Conservation (phyloP, 2,329 filamentous ascomycete species). For the Cercospora janseana region DNA sequence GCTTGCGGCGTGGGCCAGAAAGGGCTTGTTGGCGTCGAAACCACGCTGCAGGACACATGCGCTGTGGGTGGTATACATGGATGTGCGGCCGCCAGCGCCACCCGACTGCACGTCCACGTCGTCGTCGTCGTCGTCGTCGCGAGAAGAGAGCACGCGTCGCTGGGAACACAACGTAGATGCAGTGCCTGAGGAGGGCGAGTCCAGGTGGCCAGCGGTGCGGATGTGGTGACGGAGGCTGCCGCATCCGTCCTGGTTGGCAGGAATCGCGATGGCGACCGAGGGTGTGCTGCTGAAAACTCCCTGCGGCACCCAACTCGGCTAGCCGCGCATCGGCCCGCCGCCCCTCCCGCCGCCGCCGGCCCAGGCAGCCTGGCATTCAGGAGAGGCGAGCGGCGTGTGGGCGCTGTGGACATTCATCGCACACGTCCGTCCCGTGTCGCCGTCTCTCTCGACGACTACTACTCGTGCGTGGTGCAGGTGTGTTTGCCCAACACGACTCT, state of each 20-base stretch:
- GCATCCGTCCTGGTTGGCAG: neutral
- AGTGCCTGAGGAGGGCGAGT: neutral
- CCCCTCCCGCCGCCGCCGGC: too few relatives aligned
- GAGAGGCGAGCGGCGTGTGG: slow-evolving; percentile 1
- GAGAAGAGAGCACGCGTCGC: slow-evolving; percentile 14
- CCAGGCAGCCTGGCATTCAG: slow-evolving; percentile 1
- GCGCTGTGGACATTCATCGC: slow-evolving; percentile 3
- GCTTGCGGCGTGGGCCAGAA: neutral
- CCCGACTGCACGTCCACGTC: slow-evolving; percentile 2
- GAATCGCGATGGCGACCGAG: slow-evolving; percentile 5
- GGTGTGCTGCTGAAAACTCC: slow-evolving; percentile 6
- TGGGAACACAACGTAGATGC: neutral
- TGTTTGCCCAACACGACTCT: neutral
- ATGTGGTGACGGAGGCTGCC: slow-evolving; percentile 1
- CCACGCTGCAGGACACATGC: slow-evolving; percentile 14
- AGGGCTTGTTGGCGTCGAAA: slow-evolving; percentile 21
- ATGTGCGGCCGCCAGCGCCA: neutral
- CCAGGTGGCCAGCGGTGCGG: neutral
- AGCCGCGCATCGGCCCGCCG: neutral
- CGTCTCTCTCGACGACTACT: too few relatives aligned
- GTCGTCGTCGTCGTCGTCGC: too few relatives aligned
- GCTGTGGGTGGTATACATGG: too few relatives aligned
- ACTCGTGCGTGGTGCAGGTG: neutral
- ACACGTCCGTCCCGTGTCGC: too few relatives aligned
- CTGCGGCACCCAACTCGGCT: neutral